Conservation (phyloP, 148 eudicot species). For the Diospyros kaki region DNA sequence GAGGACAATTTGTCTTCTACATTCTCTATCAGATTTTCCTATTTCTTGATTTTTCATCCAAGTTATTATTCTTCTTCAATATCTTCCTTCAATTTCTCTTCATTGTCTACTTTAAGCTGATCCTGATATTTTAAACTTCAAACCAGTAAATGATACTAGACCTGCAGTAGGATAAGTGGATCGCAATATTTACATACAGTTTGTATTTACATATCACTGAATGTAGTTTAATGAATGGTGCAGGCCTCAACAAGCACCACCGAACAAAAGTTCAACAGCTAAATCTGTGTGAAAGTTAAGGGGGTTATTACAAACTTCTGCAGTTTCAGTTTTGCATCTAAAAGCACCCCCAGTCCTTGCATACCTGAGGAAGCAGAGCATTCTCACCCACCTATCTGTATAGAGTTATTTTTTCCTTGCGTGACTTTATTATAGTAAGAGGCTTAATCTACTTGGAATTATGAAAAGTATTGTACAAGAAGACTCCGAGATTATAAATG, state of each 20-base stretch:
- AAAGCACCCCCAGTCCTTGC: slow-evolving; percentile 6
- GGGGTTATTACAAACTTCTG: slow-evolving; percentile 6
- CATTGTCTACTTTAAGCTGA: too few species aligned
- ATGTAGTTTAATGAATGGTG: slow-evolving; percentile 6
- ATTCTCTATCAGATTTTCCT: too few species aligned
- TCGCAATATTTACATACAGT: too few species aligned
- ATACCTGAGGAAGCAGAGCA: slow-evolving; percentile 6
- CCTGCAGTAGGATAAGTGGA: too few species aligned
- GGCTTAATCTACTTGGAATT: slow-evolving; percentile 12
- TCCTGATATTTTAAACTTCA: too few species aligned
- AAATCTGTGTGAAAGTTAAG: slow-evolving; percentile 9
- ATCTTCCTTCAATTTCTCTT: too few species aligned
- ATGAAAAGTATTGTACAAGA: slow-evolving; percentile 16
- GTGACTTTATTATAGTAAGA: slow-evolving; percentile 18
- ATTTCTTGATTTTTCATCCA: too few species aligned
- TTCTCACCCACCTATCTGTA: slow-evolving; percentile 21
- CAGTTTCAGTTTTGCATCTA: slow-evolving; percentile 13
- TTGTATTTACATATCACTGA: background rate
- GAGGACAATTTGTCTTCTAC: too few species aligned
- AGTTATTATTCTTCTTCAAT: too few species aligned
- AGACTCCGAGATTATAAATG: slow-evolving; percentile 14
- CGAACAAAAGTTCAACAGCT: slow-evolving; percentile 55
- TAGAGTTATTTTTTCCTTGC: slow-evolving; percentile 30
- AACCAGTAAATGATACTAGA: too few species aligned
- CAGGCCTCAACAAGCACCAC: slow-evolving; percentile 60